Evolutionary conservation across 2,329 filamentous ascomycete genomes (phyloP), one percentile per base, ranked within the genome.

Genomic region (Cercospora zeae-maydis): DNA sequence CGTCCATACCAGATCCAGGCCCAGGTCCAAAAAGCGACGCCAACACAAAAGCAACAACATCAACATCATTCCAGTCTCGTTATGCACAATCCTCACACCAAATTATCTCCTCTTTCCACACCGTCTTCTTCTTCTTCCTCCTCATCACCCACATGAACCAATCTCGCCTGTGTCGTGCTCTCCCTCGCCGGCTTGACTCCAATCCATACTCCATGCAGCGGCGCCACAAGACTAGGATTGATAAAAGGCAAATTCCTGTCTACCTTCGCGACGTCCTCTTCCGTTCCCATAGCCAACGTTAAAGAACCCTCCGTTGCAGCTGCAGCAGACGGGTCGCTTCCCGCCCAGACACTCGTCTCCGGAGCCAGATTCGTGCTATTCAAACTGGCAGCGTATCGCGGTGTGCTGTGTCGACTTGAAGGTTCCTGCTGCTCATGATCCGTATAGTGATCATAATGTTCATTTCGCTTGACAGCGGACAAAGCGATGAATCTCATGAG

Each of bases 401-500:
- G 51, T 16, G 56, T 79, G 78, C 76, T 75, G 7, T 53, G 39
- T 1, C 13, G 39, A 24, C 39, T 69, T 59, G 59, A 63, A 8
- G 59, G 45, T 24, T 67, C 65, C 30, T 33, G 39, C 21, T 2
- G 34, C 33, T 36, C n/a, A 27, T 27, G 30, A 60, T 63, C 65
- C 2, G 76, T 78, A 6, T 81, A 77, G 39, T 81, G 79, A n/a
- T 82, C 75, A 54, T 76, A 80, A 19, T 60, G 63, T 62, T 86
- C 82, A 2, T 85, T 83, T 27, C 86, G 82, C 67, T 88, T 85
- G 63, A 99, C 91, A 71, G 92, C 96, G 66, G 91, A 85, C 49
- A 99, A 80, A 30, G 96, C 92, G 74, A 99, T 98, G 74, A 95
- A 97, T 70, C 87, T 89, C 76, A 93, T 96, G 63, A 99, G 79